Evolutionary conservation across 1,284 basidiomycete species (phyloP).

Genomic region (Pseudozyma sp.): DNA sequence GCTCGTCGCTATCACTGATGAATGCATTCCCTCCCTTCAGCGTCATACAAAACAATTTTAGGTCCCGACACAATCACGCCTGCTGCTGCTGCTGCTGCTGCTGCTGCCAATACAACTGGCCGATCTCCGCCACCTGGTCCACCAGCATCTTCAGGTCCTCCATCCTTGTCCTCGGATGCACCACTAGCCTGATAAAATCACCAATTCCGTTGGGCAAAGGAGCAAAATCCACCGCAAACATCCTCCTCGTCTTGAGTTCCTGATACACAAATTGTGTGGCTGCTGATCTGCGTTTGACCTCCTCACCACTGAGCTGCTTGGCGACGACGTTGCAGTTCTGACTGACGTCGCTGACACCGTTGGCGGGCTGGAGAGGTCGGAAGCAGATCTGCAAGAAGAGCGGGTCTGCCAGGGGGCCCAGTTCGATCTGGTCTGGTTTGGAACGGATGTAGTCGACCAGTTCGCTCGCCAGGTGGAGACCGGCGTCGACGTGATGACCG

Average conservation of each 20-base stretch:
- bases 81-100: slow-evolving; percentile 19
- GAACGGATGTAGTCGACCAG: slow-evolving; percentile 47
- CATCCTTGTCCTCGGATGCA: slow-evolving; percentile 57
- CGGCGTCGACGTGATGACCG: slow-evolving; percentile 62
- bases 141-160: slow-evolving; percentile 48
- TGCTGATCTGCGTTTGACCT: slow-evolving; percentile 20
- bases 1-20: not conserved
- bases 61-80: slow-evolving; percentile 3
- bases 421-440: slow-evolving; percentile 42
- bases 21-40: not conserved
- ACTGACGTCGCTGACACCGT: not conserved
- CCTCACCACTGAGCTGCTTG: not conserved
- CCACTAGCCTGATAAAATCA: slow-evolving; percentile 59
- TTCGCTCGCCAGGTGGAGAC: slow-evolving; percentile 39
- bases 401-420: slow-evolving; percentile 54
- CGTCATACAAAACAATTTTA: too few species aligned
- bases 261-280: slow-evolving; percentile 37
- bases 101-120: slow-evolving; percentile 33
- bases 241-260: slow-evolving; percentile 40
- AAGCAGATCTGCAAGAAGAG: slow-evolving; percentile 66
- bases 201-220: slow-evolving; percentile 51
- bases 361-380: slow-evolving; percentile 38
- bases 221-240: slow-evolving; percentile 64
- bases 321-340: not conserved
- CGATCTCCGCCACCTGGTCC: slow-evolving; percentile 51